phyloP scores from a whole-genome alignment of 2,329 filamentous ascomycete species.

The Tolypocladium tundrense region DNA sequence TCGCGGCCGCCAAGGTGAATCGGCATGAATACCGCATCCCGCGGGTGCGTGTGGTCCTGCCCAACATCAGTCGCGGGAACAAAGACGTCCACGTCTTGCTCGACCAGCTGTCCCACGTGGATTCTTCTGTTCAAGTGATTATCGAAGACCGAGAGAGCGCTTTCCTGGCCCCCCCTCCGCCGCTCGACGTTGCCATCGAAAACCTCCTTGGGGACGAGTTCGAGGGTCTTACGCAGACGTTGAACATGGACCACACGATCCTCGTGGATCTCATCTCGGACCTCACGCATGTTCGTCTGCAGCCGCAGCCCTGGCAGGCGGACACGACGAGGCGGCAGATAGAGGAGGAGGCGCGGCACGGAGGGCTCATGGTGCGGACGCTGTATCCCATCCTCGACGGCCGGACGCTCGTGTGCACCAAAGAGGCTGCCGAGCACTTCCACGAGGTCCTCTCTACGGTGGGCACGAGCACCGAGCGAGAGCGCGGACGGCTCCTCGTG shows the following conservation, averaged over 20 bases:
- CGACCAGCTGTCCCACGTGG: constrained; percentile 16
- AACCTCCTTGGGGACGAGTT: constrained; percentile 21
- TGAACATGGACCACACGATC: constrained; percentile 31
- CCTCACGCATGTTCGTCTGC: constrained; percentile 23
- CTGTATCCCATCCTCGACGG: constrained; percentile 24
- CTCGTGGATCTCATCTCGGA: constrained; percentile 30
- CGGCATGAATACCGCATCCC: constrained; percentile 26
- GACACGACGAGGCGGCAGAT: constrained; percentile 22
- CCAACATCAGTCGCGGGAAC: constrained; percentile 18
- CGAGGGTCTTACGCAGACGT: constrained; percentile 20
- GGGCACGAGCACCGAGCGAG: constrained; percentile 25
- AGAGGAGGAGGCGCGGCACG: constrained; percentile 20
- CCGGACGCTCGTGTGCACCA: constrained; percentile 25
- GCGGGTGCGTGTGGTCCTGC: constrained; percentile 22
- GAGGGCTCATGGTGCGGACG: constrained; percentile 21
- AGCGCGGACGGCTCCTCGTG: constrained; percentile 23
- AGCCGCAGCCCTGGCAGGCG: constrained; percentile 22
- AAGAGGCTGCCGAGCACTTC: constrained; percentile 27
- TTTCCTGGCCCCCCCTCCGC: constrained; percentile 15
- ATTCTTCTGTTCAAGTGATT: constrained; percentile 19
- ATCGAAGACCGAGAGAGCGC: constrained; percentile 19
- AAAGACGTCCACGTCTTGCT: constrained; percentile 21
- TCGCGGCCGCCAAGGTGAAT: constrained; percentile 24
- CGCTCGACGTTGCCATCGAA: constrained; percentile 15
- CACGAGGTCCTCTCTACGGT: constrained; percentile 24